phyloP scores from a whole-genome alignment of 1,284 basidiomycete genomes.

The Malassezia sympodialis region DNA sequence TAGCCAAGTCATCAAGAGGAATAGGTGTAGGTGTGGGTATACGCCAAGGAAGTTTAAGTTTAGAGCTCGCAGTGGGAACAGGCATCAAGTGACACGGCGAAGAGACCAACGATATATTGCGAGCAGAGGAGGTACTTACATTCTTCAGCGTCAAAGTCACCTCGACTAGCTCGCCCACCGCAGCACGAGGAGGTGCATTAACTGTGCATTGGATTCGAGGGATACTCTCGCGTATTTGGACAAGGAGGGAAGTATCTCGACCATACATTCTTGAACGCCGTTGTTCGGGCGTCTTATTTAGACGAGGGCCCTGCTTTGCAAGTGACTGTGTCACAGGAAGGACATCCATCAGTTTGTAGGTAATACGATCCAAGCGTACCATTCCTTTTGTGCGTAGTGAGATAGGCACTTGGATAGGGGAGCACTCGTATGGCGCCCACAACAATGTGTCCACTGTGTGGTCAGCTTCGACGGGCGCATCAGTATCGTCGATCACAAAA shows the following conservation, averaged over 20 bases:
- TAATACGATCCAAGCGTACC: constrained; percentile 38
- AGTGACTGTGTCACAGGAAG: constrained; percentile 50
- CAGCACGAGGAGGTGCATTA: neutral
- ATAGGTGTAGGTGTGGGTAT: neutral
- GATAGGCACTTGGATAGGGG: neutral
- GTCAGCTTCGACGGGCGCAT: neutral
- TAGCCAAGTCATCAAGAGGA: neutral
- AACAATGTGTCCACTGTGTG: neutral
- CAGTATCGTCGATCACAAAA: neutral
- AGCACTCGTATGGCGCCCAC: neutral
- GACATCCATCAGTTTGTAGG: constrained; percentile 50
- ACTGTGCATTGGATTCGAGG: constrained; percentile 44
- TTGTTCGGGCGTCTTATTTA: constrained; percentile 50
- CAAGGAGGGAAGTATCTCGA: constrained; percentile 47
- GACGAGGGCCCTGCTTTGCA: constrained; percentile 47
- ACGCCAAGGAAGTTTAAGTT: neutral
- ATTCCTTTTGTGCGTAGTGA: neutral
- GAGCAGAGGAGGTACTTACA: neutral
- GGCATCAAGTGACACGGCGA: neutral
- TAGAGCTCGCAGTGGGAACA: neutral
- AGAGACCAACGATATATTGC: neutral
- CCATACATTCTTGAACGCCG: constrained; percentile 49
- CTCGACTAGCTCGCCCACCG: constrained; percentile 19
- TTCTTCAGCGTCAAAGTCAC: neutral
- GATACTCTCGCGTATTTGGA: constrained; percentile 42